phyloP scores from a whole-genome alignment of 306 rosid genomes.

The Casuarina glauca region DNA sequence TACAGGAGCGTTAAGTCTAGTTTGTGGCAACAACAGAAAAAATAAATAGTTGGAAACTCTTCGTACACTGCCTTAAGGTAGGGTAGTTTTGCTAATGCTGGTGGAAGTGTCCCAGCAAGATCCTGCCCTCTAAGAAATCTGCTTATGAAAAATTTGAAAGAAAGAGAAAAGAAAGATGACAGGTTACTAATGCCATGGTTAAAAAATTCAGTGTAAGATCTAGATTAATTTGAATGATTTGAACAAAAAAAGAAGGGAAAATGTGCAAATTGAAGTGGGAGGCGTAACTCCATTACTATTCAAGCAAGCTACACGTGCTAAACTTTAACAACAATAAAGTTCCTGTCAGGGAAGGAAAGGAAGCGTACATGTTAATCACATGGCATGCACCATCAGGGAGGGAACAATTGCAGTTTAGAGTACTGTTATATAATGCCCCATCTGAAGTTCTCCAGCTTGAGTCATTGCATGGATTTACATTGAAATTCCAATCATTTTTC shows the following conservation, averaged over 20 bases:
- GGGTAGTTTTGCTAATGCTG: slow-evolving; percentile 27
- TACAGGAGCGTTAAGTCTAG: neutral
- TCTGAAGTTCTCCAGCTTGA: slow-evolving; percentile 15
- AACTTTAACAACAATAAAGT: neutral
- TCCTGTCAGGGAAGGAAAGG: neutral
- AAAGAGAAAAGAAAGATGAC: neutral
- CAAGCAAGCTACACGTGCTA: too few relatives aligned
- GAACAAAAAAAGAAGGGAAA: neutral
- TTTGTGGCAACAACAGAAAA: neutral
- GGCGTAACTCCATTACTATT: too few relatives aligned
- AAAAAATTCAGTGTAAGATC: neutral
- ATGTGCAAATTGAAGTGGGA: neutral
- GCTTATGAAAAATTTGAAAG: neutral
- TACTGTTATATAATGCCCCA: slow-evolving; percentile 11
- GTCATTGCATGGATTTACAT: slow-evolving; percentile 26
- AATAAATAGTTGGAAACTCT: neutral
- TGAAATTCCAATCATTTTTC: slow-evolving; percentile 31
- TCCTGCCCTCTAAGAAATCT: slow-evolving; percentile 23
- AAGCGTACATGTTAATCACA: slow-evolving; percentile 14
- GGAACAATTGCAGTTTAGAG: slow-evolving; percentile 27
- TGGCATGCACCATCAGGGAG: slow-evolving; percentile 16
- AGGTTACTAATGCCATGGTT: neutral
- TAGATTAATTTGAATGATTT: too few relatives aligned
- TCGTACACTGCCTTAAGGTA: slow-evolving; percentile 32
- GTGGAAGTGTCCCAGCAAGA: slow-evolving; percentile 34